Base-by-base conservation (phyloP, 495 filamentous ascomycete species). In the Penicillium odoratum region DNA sequence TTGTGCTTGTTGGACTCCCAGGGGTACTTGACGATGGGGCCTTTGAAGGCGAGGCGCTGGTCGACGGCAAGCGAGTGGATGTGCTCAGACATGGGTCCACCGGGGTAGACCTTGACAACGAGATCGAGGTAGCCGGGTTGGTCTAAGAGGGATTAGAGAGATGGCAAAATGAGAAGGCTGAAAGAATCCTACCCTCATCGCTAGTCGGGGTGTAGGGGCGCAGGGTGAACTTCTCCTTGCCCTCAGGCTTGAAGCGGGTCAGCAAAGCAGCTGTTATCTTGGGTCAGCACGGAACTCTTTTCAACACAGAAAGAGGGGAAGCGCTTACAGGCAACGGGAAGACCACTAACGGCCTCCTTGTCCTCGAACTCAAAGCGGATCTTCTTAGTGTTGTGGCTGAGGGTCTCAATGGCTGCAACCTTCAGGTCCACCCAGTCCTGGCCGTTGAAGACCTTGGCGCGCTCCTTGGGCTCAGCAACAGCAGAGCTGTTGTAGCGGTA, bases 1-100 rank as follows among this genome's bases (percentile, higher is more conserved):
- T 89, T 76, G 78, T 98, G 94, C 86, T 96, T 97, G 81, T 98
- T 98, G 59, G 89, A 63, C 42, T 83, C 68, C 92, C 92, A 98
- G 26, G 85, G 79, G 76, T 97, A 98, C 76, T 98, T 98, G 56
- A 91, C 89, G 16, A 98, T 83, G 0, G 94, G 94, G 15, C 94
- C 94, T 80, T 98, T 98, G 80, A 98, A 84, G 34, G 91, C 85
- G 46, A 98, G 83, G 34, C 80, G 76, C 72, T 98, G 85, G 63
- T 89, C 87, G 53, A 87, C 84, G 33, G 78, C 78, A 90, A 98
- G 83, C 62, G 80, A 81, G 78, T 97, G 92, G 15, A 98, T 51
- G 74, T 97, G 88, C 57, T 85, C 82, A 51, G 87, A 92, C 95
- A 98, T 98, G 45, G 91, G 88, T 18, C 94, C 94, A 64, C 85